Base-by-base conservation (phyloP, 2,329 filamentous ascomycete genomes). In the Chalaropsis ovoidea region DNA sequence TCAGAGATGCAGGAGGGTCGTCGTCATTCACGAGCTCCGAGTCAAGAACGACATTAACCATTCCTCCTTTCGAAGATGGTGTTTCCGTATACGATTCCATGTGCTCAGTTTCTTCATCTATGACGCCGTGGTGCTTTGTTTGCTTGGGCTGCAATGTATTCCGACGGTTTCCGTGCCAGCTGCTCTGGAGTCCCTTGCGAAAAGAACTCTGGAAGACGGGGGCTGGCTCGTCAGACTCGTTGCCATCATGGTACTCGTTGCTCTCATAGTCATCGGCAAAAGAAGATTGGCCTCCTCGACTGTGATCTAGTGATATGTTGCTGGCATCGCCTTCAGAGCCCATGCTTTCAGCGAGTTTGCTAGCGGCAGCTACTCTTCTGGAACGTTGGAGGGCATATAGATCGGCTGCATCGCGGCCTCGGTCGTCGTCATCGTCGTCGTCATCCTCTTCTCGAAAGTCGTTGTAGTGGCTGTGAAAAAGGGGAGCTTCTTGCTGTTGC, bases 371-470 rank as follows among this genome's bases (percentile, higher is more conserved):
- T 67, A 96, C 89, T 60, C 92, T 84, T 70, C 94, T 84, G 69
- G 93, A 97, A 70, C 88, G 83, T 75, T 97, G 92, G 66, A 99
- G 79, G 5, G 93, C 93, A 75, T 92, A 95, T 70, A 94, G 86
- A 75, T 97, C 94, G n/a, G 91, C 91, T 42, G 93, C 89, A 73
- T 97, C 93, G 64, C 91, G 81, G 71, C 95, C 89, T 71, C 90
- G 86, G 75, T 96, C 91, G 71, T 90, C 88, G 73, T 94, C 92
- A 75, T 96, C 91, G 71, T 89, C 87, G 73, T 94, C 92, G 68
- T 97, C 93, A 69, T 96, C 92, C 72, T 95, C 90, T 75, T 96
- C 92, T 68, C 88, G 86, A 69, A 95, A 94, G 72, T 95, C 90
- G 74, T 96, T 91, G 17, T 91, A 84, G 3, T 89, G 86, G 72